Evolutionary conservation across 148 eudicot species (phyloP).

Genomic region (Polygonum aviculare): DNA sequence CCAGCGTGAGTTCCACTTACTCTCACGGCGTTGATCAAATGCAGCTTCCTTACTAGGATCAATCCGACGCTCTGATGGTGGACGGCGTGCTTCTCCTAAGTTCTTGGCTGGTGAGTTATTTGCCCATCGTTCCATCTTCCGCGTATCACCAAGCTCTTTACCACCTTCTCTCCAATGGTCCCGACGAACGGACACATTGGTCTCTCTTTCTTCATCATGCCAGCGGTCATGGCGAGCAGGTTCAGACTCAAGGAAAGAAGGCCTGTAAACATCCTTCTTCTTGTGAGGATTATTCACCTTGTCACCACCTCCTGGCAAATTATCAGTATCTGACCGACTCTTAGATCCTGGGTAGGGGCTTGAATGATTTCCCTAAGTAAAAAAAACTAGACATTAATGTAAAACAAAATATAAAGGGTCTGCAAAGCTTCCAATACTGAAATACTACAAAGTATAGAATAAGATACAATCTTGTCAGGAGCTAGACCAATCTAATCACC

Average conservation of each 20-base stretch:
- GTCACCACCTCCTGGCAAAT: constrained; percentile 39
- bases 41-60: constrained; percentile 55
- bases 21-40: constrained; percentile 67
- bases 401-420: not conserved
- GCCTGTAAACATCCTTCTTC: constrained; percentile 84
- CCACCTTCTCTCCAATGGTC: constrained; percentile 91
- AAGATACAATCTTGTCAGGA: not conserved
- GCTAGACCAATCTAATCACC: not conserved
- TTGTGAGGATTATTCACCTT: constrained; percentile 36
- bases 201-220: constrained; percentile 98
- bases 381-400: constrained; percentile 10
- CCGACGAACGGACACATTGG: constrained; percentile 53
- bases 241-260: constrained; percentile 70
- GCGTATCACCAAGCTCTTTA: constrained; percentile 50
- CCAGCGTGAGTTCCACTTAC: constrained; percentile 93
- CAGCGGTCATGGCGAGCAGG: constrained; percentile 77
- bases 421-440: not conserved
- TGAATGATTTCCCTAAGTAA: constrained; percentile 49
- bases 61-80: constrained; percentile 49
- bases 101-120: constrained; percentile 41
- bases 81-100: constrained; percentile 68
- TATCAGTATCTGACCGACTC: constrained; percentile 33
- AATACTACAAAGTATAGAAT: not conserved
- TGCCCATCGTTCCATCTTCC: constrained; percentile 50
- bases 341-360: constrained; percentile 31